phyloP scores from a whole-genome alignment of 148 eudicot species.

The Mesembryanthemum crystallinum region DNA sequence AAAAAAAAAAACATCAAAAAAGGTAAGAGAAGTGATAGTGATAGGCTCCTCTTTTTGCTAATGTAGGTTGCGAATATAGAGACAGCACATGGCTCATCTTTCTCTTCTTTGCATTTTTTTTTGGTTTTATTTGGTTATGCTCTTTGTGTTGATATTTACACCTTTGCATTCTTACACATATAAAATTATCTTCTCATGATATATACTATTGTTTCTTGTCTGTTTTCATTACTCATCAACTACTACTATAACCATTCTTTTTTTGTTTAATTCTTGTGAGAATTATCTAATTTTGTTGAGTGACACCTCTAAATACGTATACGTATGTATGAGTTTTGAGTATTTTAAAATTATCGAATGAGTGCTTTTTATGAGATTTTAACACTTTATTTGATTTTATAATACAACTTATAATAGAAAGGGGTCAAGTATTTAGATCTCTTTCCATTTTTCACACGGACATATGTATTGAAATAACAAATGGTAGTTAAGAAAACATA shows the following conservation, averaged over 20 bases:
- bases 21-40: not conserved
- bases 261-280: not conserved
- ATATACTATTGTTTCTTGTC: not conserved
- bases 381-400: too few relatives aligned
- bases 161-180: not conserved
- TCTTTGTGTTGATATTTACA: not conserved
- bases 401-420: too few relatives aligned
- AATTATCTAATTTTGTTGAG: not conserved
- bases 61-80: conserved; percentile 13
- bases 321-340: too few relatives aligned
- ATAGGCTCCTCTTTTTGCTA: conserved; percentile 2
- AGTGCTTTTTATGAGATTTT: too few relatives aligned
- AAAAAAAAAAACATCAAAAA: not conserved
- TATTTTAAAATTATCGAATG: too few relatives aligned
- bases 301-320: too few relatives aligned
- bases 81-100: conserved; percentile 16
- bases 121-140: not conserved
- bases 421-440: too few relatives aligned
- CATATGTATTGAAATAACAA: too few relatives aligned
- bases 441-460: too few relatives aligned
- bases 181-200: too few relatives aligned
- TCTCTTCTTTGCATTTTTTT: not conserved
- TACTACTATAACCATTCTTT: too few relatives aligned
- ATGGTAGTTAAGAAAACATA: too few relatives aligned
- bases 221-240: not conserved